These are phyloP conservation scores for Aureobasidium sp. DNA, from an alignment of 2,329 filamentous ascomycete genomes.

Conservation along the genomic window DNA sequence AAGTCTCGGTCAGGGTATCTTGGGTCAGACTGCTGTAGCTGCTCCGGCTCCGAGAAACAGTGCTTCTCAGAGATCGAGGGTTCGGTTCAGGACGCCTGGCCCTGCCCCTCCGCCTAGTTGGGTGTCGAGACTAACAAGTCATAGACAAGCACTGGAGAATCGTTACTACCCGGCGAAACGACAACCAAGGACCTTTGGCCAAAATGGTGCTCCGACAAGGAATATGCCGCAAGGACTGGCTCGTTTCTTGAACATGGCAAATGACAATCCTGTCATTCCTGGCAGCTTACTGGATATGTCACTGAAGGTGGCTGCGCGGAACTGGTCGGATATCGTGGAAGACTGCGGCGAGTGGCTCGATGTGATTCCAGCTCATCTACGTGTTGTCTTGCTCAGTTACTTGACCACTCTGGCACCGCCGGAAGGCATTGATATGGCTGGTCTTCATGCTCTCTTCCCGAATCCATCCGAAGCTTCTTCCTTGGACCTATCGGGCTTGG, in stretches of 20 bases:
- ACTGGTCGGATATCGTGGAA: conserved; percentile 49
- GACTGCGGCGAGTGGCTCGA: conserved; percentile 49
- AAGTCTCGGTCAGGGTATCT: conserved; percentile 31
- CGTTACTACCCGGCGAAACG: neutral
- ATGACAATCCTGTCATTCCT: conserved; percentile 13
- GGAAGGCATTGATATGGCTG: conserved; percentile 32
- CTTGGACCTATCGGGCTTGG: conserved; percentile 45
- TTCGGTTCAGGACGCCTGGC: conserved; percentile 30
- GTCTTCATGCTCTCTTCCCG: conserved; percentile 44
- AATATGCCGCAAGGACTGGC: conserved; percentile 19
- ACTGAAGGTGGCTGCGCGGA: conserved; percentile 45
- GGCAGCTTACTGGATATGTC: conserved; percentile 42
- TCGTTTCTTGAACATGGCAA: conserved; percentile 19
- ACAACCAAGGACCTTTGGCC: conserved; percentile 6
- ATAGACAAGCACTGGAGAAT: neutral
- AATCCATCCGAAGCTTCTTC: conserved; percentile 38
- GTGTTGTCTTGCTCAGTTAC: conserved; percentile 48
- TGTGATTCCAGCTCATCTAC: conserved; percentile 43
- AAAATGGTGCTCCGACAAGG: conserved; percentile 17
- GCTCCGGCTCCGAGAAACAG: conserved; percentile 37
- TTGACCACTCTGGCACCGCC: conserved; percentile 41
- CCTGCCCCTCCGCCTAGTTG: conserved; percentile 40
- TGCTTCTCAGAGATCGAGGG: conserved; percentile 19
- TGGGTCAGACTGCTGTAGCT: conserved; percentile 38
- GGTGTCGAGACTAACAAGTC: conserved; percentile 25